These are phyloP conservation scores for Amaranthus cruentus DNA, from an alignment of 148 eudicot genomes.

Conservation along the genomic window DNA sequence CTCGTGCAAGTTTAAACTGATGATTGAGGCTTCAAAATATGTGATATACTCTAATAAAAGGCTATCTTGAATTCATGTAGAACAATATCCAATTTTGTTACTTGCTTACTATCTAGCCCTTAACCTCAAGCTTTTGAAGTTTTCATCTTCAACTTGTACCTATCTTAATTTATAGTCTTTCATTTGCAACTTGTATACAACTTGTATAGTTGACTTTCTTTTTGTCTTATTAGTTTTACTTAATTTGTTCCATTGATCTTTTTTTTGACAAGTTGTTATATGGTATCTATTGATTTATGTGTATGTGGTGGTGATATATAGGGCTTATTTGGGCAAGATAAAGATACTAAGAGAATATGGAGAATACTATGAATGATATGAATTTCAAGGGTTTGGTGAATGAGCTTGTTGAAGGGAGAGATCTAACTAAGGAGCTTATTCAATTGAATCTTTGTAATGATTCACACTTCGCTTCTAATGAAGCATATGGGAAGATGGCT, in stretches of 20 bases:
- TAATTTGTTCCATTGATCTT: background rate
- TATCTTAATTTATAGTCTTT: background rate
- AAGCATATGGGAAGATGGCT: slow-evolving; percentile 14
- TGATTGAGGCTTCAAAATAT: too few species aligned
- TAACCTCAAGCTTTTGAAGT: background rate
- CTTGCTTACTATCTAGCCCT: background rate
- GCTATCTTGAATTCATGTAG: background rate
- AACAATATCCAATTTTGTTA: background rate
- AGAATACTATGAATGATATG: too few species aligned
- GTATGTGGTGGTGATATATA: background rate
- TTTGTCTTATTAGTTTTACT: background rate
- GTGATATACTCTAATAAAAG: too few species aligned
- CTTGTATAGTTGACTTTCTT: slow-evolving; percentile 7
- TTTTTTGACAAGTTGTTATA: background rate
- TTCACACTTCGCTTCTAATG: slow-evolving; percentile 12
- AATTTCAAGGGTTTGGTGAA: slow-evolving; percentile 14
- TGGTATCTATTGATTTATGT: background rate
- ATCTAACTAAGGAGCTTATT: slow-evolving; percentile 23
- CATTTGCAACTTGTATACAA: background rate
- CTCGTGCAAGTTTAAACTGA: too few species aligned
- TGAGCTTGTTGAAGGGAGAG: slow-evolving; percentile 32
- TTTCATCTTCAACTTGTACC: slow-evolving; percentile 1
- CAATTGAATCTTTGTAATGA: slow-evolving; percentile 13
- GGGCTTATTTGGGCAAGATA: too few species aligned
- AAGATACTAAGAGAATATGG: slow-evolving; percentile 10